These are phyloP conservation scores for Microbotryum saponariae DNA, from an alignment of 1,284 basidiomycete genomes.

Conservation along the genomic window DNA sequence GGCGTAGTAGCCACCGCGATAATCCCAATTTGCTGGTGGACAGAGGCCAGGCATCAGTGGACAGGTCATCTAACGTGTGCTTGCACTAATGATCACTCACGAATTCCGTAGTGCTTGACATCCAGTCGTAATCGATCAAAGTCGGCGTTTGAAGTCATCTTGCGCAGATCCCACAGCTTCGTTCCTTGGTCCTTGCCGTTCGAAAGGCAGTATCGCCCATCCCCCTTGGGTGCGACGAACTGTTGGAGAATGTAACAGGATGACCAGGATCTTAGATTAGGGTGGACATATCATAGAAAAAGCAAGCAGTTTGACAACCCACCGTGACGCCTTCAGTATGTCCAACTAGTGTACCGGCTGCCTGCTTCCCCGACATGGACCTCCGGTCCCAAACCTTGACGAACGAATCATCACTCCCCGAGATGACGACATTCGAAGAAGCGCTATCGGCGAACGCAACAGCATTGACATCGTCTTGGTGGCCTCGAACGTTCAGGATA, in stretches of 20 bases:
- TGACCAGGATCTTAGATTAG: too few relatives aligned
- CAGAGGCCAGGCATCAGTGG: not conserved
- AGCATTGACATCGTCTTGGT: slow-evolving; percentile 86
- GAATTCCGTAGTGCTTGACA: slow-evolving; percentile 22
- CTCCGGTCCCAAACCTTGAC: slow-evolving; percentile 96
- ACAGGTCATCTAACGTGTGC: not conserved
- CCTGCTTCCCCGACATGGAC: slow-evolving; percentile 62
- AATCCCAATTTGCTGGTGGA: not conserved
- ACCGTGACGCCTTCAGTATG: slow-evolving; percentile 86
- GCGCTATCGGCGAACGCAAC: slow-evolving; percentile 47
- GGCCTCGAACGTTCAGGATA: slow-evolving; percentile 74
- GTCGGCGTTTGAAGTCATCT: slow-evolving; percentile 70
- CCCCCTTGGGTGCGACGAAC: slow-evolving; percentile 49
- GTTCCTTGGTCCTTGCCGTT: slow-evolving; percentile 95
- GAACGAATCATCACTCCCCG: slow-evolving; percentile 86
- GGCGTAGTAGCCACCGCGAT: slow-evolving; percentile 9
- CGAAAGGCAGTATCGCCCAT: slow-evolving; percentile 91
- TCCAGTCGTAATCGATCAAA: slow-evolving; percentile 48
- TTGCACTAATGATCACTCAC: slow-evolving; percentile 4
- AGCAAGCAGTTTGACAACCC: not conserved
- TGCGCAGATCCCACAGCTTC: slow-evolving; percentile 88
- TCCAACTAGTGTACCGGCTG: slow-evolving; percentile 85
- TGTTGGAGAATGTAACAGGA: too few relatives aligned
- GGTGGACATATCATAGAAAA: too few relatives aligned
- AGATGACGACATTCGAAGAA: slow-evolving; percentile 86